A percentile compares a stretch with the other conserved stretches of the same genome.
Conservation (phyloP, 805 yeast species). For the Barnettozyma salicaria region DNA sequence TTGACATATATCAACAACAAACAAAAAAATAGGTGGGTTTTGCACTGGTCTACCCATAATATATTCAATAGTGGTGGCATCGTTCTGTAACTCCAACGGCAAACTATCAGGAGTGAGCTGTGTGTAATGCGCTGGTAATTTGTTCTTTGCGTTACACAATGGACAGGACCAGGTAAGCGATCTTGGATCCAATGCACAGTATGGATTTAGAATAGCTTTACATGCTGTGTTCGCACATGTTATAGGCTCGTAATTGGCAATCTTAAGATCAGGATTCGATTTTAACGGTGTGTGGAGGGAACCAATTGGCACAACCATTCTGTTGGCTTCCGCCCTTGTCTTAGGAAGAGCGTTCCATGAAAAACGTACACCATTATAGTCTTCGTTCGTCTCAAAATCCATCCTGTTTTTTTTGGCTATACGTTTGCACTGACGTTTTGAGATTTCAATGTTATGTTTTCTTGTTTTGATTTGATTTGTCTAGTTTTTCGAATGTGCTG, state of each 20-base stretch:
- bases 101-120: slow-evolving; percentile 68
- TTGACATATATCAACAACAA: slow-evolving; percentile 84
- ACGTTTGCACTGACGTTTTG: background rate
- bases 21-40: slow-evolving; percentile 79
- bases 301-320: slow-evolving; percentile 91
- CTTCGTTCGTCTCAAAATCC: slow-evolving; percentile 59
- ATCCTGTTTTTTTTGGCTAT: slow-evolving; percentile 8
- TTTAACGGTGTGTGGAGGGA: slow-evolving; percentile 93
- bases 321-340: slow-evolving; percentile 80
- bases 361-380: slow-evolving; percentile 65
- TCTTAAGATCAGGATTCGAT: slow-evolving; percentile 65
- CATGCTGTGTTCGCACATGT: slow-evolving; percentile 72
- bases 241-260: slow-evolving; percentile 82
- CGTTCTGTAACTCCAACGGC: slow-evolving; percentile 72
- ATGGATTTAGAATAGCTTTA: slow-evolving; percentile 82
- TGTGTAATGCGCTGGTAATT: slow-evolving; percentile 76
- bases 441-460: background rate
- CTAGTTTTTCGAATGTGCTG: slow-evolving; percentile 6
- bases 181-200: slow-evolving; percentile 70
- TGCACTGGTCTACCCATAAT: slow-evolving; percentile 73
- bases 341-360: slow-evolving; percentile 87
- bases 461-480: slow-evolving; percentile 1
- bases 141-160: slow-evolving; percentile 70
- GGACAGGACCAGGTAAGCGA: slow-evolving; percentile 83
- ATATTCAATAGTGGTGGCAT: slow-evolving; percentile 78